Conservation (phyloP, 73 alveolate genomes). For the Stentor roeselii region DNA sequence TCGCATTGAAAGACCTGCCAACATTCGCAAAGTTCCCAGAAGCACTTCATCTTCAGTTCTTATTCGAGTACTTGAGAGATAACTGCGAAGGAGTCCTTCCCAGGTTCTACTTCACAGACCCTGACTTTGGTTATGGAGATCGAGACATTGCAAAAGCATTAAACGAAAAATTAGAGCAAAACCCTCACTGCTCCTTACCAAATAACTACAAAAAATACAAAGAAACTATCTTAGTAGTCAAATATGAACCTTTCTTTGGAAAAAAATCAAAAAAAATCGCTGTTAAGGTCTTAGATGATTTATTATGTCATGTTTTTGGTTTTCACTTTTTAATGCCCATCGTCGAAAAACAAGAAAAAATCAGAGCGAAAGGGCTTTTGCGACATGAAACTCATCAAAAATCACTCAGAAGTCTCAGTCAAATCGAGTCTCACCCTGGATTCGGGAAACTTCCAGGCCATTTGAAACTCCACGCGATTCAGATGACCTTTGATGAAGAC, state of each 20-base stretch:
- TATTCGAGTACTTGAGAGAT: slow-evolving; percentile 38
- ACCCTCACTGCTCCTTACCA: slow-evolving; percentile 66
- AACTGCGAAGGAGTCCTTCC: slow-evolving; percentile 33
- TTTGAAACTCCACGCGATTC: background rate
- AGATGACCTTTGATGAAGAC: background rate
- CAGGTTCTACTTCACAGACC: slow-evolving; percentile 49
- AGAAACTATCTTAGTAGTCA: slow-evolving; percentile 43
- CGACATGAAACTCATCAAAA: background rate
- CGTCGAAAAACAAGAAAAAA: too few relatives aligned
- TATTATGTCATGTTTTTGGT: slow-evolving; percentile 36
- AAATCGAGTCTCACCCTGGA: background rate
- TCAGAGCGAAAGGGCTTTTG: slow-evolving; percentile 27
- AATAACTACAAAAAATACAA: slow-evolving; percentile 57
- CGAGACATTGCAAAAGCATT: slow-evolving; percentile 53
- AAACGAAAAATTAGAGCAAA: slow-evolving; percentile 45
- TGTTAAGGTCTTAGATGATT: slow-evolving; percentile 37
- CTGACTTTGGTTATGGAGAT: slow-evolving; percentile 56
- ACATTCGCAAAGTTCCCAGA: slow-evolving; percentile 56
- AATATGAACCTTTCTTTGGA: slow-evolving; percentile 47
- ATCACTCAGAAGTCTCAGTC: background rate
- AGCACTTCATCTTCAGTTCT: slow-evolving; percentile 34
- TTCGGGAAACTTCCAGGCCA: slow-evolving; percentile 5
- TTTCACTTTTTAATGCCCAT: slow-evolving; percentile 3
- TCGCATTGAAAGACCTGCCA: slow-evolving; percentile 43
- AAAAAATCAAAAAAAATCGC: slow-evolving; percentile 27